Percentiles rank a stretch among this genome's conserved stretches.
These are phyloP conservation scores for Gossypium herbaceum DNA, from an alignment of 345 rosid genomes.

Conservation along the genomic window DNA sequence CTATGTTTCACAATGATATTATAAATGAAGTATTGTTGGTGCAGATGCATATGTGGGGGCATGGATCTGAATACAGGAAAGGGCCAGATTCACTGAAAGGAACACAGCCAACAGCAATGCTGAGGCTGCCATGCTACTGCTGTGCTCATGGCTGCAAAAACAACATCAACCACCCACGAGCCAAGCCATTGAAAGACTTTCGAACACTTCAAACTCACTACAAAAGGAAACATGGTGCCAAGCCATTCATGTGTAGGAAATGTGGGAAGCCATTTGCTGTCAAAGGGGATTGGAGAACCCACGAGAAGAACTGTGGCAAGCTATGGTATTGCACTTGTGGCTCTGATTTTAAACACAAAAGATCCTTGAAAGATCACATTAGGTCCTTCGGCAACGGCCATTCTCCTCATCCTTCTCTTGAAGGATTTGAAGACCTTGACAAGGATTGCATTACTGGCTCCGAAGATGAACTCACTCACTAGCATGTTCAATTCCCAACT, in stretches of 20 bases:
- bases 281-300: conserved; percentile 98
- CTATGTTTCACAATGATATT: background rate
- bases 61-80: conserved; percentile 71
- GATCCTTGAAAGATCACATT: conserved; percentile 94
- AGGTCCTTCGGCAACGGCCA: conserved; percentile 91
- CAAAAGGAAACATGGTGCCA: conserved; percentile 72
- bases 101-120: conserved; percentile 76
- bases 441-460: conserved; percentile 60
- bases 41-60: conserved; percentile 95
- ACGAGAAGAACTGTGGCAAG: conserved; percentile 97
- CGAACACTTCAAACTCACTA: conserved; percentile 77
- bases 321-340: conserved; percentile 96
- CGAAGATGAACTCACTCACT: conserved; percentile 41
- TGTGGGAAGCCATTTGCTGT: conserved; percentile 85
- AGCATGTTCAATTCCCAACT: background rate
- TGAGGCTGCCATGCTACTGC: conserved; percentile 75
- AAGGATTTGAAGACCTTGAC: conserved; percentile 50
- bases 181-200: conserved; percentile 74
- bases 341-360: conserved; percentile 95
- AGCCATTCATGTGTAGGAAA: conserved; percentile 76
- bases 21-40: background rate
- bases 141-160: conserved; percentile 78
- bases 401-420: conserved; percentile 73
- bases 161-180: conserved; percentile 79
- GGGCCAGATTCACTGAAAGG: conserved; percentile 75